Base-by-base conservation (phyloP, 2,329 filamentous ascomycete genomes). In the Plenodomus tracheiphilus region DNA sequence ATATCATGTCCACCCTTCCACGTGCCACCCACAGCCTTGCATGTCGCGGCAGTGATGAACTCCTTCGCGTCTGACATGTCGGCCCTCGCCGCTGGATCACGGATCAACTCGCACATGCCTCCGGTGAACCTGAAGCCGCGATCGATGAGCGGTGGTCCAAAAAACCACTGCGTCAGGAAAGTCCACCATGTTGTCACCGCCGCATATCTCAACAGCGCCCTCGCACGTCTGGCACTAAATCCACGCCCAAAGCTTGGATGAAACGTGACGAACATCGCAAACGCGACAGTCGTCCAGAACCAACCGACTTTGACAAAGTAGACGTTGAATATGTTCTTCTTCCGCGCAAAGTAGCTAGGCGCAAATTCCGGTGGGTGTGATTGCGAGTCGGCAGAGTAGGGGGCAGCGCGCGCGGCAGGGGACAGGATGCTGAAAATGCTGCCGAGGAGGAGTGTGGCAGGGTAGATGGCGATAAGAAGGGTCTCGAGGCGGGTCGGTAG, bases 1-100 rank as follows among this genome's bases (percentile, higher is more conserved):
- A 99, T 93, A 73, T 99, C 94, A 73, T 97, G 91, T 0, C 94
- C 94, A n/a, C 94, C 94, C 49, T 79, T 83, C 94, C 94, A 99
- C 46, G 79, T 77, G 0, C 94, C 93, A 6, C 93, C 93, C 0
- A 85, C 84, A 3, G 86, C 80, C 75, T 90, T 94, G 69, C 94
- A 99, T 37, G 90, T 88, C 4, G 87, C 84, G 1, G 87, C 85
- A 1, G 88, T 93, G 37, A 91, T 75, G 52, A 86, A 77, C 42
- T 79, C 75, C 54, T 75, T 70, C 15, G 74, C 61, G 30, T 78
- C 75, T 41, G 64, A 66, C 69, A 72, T 71, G 4, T 76, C 74
- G 25, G 80, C 80, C 52, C 76, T 73, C 10, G 74, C 68, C 1
- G 79, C 72, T 38, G 79, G 77, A 43, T 75, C 74, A 44, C 76